Conservation (phyloP, 371 early-diverging fungal species). For the Synchytrium microbalum region DNA sequence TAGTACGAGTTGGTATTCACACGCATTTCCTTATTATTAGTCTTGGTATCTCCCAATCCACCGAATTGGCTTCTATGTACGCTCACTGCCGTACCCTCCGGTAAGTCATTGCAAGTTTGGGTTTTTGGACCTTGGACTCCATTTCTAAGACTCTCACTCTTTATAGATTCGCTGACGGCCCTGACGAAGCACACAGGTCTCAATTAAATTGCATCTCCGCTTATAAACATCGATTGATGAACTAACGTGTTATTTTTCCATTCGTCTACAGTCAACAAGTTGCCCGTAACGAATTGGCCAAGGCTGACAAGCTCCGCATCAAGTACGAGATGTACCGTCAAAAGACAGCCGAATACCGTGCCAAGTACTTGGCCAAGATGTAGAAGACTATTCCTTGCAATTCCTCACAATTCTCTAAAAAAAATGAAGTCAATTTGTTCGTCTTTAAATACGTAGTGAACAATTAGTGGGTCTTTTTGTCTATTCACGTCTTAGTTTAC, state of each 20-base stretch:
- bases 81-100: constrained; percentile 34
- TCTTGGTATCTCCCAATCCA: constrained; percentile 79
- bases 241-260: neutral
- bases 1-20: too few species aligned
- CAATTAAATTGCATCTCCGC: constrained; percentile 60
- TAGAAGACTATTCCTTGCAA: too few species aligned
- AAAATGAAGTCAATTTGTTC: too few species aligned
- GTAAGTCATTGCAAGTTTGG: constrained; percentile 84
- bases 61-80: constrained; percentile 75
- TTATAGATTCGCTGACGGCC: constrained; percentile 37
- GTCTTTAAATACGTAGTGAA: too few species aligned
- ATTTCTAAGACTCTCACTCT: constrained; percentile 5
- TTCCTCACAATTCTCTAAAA: too few species aligned
- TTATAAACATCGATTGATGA: neutral
- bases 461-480: too few species aligned
- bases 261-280: too few species aligned
- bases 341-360: too few species aligned
- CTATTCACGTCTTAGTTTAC: too few species aligned
- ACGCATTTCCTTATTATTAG: too few species aligned
- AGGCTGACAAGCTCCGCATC: neutral
- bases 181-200: constrained; percentile 73
- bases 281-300: neutral
- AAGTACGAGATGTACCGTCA: neutral
- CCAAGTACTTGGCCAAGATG: too few species aligned
- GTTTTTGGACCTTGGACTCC: constrained; percentile 48